Base-by-base conservation (phyloP, 2,329 filamentous ascomycete genomes). In the Aspergillus felis region DNA sequence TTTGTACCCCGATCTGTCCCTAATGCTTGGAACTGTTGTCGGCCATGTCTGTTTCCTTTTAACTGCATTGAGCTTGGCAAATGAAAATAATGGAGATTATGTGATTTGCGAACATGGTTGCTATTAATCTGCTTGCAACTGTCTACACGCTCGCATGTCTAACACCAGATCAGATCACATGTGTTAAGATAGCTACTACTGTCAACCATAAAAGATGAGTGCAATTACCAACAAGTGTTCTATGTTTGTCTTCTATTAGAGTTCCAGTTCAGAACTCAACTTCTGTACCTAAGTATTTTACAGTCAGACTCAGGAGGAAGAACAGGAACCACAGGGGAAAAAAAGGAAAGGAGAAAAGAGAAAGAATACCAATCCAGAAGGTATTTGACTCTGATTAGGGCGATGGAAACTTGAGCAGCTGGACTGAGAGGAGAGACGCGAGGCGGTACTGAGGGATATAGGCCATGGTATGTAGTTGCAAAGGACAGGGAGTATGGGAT, bases 401-500 rank as follows among this genome's bases (percentile, higher is more conserved):
- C 2, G 44, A 47, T 47, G 7, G 14, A 12, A 17, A 24, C 12
- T 27, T 47, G 24, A 47, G 22, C 24, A 14, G 12, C 24, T 24
- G 22, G n/a, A 27, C 29, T 51, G 49, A 32, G 49, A 32, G 49
- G 27, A 38, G 50, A 38, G 24, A 38, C 4, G 50, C 3, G 12
- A 29, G 29, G 35, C 10, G 20, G 17, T 17, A 25, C n/a, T 8
- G 27, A 51, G n/a, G 32, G 28, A 51, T 25, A 28, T 17, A 22
- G 49, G 17, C 22, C 22, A 27, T 7, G 17, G 3, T 38, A 28
- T 48, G 53, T 35, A 47, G 53, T 32, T 49, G 54, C 42, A 54
- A 53, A 57, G 50, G 41, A 51, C 47, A 53, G 49, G 49, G 42
- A 29, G 17, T 12, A 35, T 14, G 44, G 44, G 44, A 24, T 47